Conservation (phyloP, 2,329 filamentous ascomycete genomes). For the Fusarium annulatum region DNA sequence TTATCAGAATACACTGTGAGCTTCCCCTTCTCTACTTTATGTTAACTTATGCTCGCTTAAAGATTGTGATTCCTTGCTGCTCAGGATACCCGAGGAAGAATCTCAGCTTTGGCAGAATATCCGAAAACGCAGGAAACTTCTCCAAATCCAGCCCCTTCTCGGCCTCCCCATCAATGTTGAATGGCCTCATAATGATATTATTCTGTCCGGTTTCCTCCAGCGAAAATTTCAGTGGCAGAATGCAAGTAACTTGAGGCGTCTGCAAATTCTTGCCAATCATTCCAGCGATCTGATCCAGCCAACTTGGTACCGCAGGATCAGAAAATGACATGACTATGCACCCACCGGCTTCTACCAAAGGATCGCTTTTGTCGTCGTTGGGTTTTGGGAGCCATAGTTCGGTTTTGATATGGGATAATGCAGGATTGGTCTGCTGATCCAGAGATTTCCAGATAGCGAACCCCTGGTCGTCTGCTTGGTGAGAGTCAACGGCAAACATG, state of each 20-base stretch:
- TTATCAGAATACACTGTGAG: no score
- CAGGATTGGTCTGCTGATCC: neutral
- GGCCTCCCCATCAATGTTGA: neutral
- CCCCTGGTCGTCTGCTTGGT: neutral
- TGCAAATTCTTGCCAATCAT: neutral
- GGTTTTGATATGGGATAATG: neutral
- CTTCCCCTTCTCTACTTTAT: neutral
- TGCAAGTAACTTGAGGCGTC: conserved; percentile 2
- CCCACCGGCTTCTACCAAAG: neutral
- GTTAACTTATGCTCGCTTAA: neutral
- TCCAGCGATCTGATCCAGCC: neutral
- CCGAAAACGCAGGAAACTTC: neutral
- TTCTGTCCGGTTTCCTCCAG: neutral
- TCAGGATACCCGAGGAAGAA: neutral
- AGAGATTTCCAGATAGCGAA: neutral
- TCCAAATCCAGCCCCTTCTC: conserved; percentile 1
- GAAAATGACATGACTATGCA: conserved; percentile 10
- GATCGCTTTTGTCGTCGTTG: neutral
- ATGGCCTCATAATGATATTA: neutral
- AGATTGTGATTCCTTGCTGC: neutral
- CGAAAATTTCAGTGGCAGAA: neutral
- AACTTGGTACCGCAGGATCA: neutral
- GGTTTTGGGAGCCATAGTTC: conserved; percentile 5
- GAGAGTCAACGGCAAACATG: neutral
- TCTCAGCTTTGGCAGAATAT: neutral